Percentiles rank a stretch among this genome's conserved stretches.
Conservation (phyloP, 1,139 yeast genomes). For the Pichia sp. region DNA sequence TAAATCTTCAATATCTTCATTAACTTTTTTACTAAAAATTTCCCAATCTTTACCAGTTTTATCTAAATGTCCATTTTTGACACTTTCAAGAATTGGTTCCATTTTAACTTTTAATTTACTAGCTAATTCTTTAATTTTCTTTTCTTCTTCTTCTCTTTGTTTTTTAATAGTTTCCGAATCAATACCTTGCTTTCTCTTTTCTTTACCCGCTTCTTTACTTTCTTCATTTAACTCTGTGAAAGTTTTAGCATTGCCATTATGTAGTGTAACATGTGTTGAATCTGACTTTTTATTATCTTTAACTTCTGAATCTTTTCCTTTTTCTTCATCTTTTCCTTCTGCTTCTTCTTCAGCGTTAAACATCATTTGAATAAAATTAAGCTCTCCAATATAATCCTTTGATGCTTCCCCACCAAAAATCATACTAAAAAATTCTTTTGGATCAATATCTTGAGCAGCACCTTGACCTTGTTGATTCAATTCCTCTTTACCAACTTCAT, state of each 20-base stretch:
- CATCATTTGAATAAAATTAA: slow-evolving; percentile 55
- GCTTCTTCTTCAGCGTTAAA: slow-evolving; percentile 37
- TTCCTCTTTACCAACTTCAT: slow-evolving; percentile 78
- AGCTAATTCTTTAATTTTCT: slow-evolving; percentile 50
- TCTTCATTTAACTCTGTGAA: slow-evolving; percentile 14
- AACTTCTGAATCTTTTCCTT: no score
- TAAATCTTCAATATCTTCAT: slow-evolving; percentile 63
- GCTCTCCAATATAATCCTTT: slow-evolving; percentile 73
- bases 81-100: slow-evolving; percentile 34
- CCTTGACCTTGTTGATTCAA: slow-evolving; percentile 36
- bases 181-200: slow-evolving; percentile 43
- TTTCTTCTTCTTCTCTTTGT: slow-evolving; percentile 46
- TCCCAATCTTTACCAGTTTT: slow-evolving; percentile 28
- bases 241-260: slow-evolving; percentile 15
- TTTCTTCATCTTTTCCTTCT: slow-evolving; percentile 15
- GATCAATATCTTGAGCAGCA: slow-evolving; percentile 65
- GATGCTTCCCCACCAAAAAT: slow-evolving; percentile 94
- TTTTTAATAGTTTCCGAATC: slow-evolving; percentile 48
- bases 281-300: neutral
- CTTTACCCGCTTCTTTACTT: slow-evolving; percentile 27
- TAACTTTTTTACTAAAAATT: slow-evolving; percentile 37
- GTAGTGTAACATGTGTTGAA: slow-evolving; percentile 10
- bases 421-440: slow-evolving; percentile 77
- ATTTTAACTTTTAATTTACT: slow-evolving; percentile 41
- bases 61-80: slow-evolving; percentile 27